phyloP scores from a whole-genome alignment of 2,329 filamentous ascomycete genomes.

The Ceratocystis papillata region DNA sequence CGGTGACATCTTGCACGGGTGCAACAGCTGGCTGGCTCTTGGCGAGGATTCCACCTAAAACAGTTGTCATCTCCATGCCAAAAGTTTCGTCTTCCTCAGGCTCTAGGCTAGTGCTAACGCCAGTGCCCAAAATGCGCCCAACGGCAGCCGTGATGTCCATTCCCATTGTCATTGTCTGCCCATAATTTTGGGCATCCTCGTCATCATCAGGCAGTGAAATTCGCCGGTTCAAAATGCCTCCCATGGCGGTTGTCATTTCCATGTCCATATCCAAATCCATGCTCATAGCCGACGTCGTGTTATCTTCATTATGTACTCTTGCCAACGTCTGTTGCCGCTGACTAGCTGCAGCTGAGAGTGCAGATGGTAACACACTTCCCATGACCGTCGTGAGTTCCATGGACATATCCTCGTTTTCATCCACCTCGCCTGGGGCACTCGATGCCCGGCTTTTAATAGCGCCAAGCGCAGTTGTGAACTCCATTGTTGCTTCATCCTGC shows the following conservation, averaged over 20 bases:
- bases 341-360: conserved; percentile 27
- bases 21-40: neutral
- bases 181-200: conserved; percentile 25
- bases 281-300: conserved; percentile 35
- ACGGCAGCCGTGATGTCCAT: conserved; percentile 55
- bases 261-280: conserved; percentile 83
- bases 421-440: conserved; percentile 31
- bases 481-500: conserved; percentile 56
- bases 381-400: conserved; percentile 66
- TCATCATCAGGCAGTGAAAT: conserved; percentile 34
- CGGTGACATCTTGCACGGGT: neutral
- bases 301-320: conserved; percentile 24
- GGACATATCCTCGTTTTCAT: conserved; percentile 57
- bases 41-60: conserved; percentile 50
- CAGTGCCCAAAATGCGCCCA: conserved; percentile 42
- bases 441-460: conserved; percentile 43
- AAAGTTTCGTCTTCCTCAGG: conserved; percentile 36
- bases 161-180: conserved; percentile 33
- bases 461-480: conserved; percentile 69
- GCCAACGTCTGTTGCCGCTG: conserved; percentile 29
- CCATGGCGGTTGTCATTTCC: conserved; percentile 80
- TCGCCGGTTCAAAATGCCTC: conserved; percentile 54
- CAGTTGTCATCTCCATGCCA: conserved; percentile 58
- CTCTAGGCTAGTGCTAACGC: conserved; percentile 23
- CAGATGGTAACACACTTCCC: conserved; percentile 40